phyloP scores from a whole-genome alignment of 2,329 filamentous ascomycete genomes.

The Ophiostoma populinum region DNA sequence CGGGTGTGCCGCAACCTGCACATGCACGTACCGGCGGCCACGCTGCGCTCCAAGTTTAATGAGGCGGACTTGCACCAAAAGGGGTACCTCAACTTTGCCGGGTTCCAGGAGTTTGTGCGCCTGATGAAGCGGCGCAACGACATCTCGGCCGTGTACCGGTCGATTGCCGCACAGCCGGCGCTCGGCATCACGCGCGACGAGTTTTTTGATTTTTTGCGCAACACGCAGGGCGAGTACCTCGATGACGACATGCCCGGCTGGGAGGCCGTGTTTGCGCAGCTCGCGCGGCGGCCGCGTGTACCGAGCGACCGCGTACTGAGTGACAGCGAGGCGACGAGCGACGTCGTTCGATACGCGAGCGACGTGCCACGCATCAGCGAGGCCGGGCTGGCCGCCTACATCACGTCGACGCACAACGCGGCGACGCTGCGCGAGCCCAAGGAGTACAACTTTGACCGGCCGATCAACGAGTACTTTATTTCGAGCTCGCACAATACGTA shows the following conservation, averaged over 20 bases:
- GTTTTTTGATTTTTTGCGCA: slow-evolving; percentile 59
- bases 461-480: slow-evolving; percentile 93
- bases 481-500: slow-evolving; percentile 99
- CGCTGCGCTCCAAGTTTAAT: slow-evolving; percentile 57
- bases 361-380: slow-evolving; percentile 52
- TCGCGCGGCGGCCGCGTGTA: slow-evolving; percentile 38
- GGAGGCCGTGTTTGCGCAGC: slow-evolving; percentile 55
- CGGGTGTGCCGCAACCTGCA: slow-evolving; percentile 77
- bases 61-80: slow-evolving; percentile 48
- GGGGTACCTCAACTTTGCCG: slow-evolving; percentile 54
- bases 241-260: slow-evolving; percentile 47
- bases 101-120: slow-evolving; percentile 72
- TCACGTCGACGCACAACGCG: slow-evolving; percentile 58
- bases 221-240: slow-evolving; percentile 61
- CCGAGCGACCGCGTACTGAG: slow-evolving; percentile 9
- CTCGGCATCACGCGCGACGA: slow-evolving; percentile 51
- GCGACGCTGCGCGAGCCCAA: slow-evolving; percentile 44
- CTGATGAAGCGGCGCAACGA: slow-evolving; percentile 74
- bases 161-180: slow-evolving; percentile 38
- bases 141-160: slow-evolving; percentile 54
- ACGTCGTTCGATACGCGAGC: no score
- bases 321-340: no score
- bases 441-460: slow-evolving; percentile 53
- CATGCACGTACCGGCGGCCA: slow-evolving; percentile 69
- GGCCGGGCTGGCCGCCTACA: slow-evolving; percentile 58